Percentiles rank a stretch among this genome's conserved stretches.
Evolutionary conservation across 2,329 filamentous ascomycete genomes (phyloP).

Genomic region (Fusarium metavorans): DNA sequence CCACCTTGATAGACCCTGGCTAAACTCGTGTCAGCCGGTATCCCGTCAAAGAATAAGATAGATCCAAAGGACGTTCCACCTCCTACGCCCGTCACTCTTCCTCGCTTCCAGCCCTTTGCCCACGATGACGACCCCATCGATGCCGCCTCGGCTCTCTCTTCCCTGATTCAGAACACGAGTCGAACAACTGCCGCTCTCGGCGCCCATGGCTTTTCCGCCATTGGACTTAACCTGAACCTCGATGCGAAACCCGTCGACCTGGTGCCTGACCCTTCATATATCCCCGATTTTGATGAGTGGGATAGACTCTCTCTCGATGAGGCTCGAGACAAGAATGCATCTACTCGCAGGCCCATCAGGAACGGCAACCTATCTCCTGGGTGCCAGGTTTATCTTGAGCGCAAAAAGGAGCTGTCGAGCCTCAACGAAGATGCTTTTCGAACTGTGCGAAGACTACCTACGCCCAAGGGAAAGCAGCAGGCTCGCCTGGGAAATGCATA

Average conservation of each 20-base stretch:
- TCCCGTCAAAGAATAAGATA: conserved; percentile 47
- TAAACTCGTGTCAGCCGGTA: conserved; percentile 44
- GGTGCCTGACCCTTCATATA: conserved; percentile 64
- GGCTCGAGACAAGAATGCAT: conserved; percentile 60
- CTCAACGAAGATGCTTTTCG: conserved; percentile 71
- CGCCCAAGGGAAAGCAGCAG: conserved; percentile 64
- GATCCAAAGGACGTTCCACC: conserved; percentile 66
- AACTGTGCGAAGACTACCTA: conserved; percentile 68
- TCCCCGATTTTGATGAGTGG: conserved; percentile 68
- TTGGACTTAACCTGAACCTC: conserved; percentile 67
- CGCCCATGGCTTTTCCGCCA: conserved; percentile 65
- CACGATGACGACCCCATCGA: conserved; percentile 46
- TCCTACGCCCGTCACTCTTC: conserved; percentile 66
- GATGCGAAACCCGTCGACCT: conserved; percentile 63
- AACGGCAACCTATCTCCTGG: conserved; percentile 69
- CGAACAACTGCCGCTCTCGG: conserved; percentile 56
- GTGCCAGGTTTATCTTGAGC: conserved; percentile 68
- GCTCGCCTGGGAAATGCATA: conserved; percentile 72
- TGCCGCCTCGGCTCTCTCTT: conserved; percentile 56
- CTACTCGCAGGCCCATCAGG: conserved; percentile 61
- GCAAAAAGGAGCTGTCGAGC: conserved; percentile 67
- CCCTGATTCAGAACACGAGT: conserved; percentile 65
- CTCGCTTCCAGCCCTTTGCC: conserved; percentile 57
- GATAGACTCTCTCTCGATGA: conserved; percentile 62
- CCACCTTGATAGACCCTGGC: conserved; percentile 34